Evolutionary conservation across 176 grass and related monocot genomes (phyloP).

Genomic region (Lolium multiflorum): DNA sequence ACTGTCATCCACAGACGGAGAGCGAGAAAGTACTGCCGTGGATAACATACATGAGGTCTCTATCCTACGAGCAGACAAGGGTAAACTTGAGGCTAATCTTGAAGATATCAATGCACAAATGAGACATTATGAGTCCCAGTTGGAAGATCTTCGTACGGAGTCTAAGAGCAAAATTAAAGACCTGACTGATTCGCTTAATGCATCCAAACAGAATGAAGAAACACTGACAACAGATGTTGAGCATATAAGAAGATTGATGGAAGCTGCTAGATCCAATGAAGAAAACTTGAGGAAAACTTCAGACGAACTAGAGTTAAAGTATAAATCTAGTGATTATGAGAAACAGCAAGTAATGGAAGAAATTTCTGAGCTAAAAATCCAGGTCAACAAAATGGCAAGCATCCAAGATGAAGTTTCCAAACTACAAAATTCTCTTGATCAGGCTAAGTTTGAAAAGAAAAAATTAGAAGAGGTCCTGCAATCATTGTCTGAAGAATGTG

Average conservation of each 20-base stretch:
- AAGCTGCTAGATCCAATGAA: conserved; percentile 79
- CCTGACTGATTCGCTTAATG: conserved; percentile 81
- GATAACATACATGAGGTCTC: conserved; percentile 78
- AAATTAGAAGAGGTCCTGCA: conserved; percentile 73
- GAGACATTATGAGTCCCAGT: conserved; percentile 61
- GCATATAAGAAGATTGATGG: conserved; percentile 72
- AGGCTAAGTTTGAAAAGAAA: conserved; percentile 75
- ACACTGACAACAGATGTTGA: conserved; percentile 75
- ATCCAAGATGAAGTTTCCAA: conserved; percentile 76
- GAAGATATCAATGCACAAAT: conserved; percentile 66
- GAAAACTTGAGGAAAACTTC: conserved; percentile 68
- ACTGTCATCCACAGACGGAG: conserved; percentile 67
- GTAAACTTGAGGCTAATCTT: conserved; percentile 79
- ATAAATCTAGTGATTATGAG: conserved; percentile 80
- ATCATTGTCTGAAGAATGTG: conserved; percentile 68
- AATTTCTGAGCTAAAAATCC: conserved; percentile 78
- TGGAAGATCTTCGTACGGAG: conserved; percentile 70
- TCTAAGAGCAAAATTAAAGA: conserved; percentile 86
- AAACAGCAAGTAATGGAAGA: conserved; percentile 86
- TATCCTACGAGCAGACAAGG: conserved; percentile 72
- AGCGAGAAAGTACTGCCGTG: conserved; percentile 58
- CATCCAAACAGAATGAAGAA: conserved; percentile 90
- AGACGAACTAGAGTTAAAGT: conserved; percentile 80
- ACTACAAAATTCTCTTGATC: conserved; percentile 75
- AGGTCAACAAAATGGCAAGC: conserved; percentile 69